Conservation (phyloP, 495 filamentous ascomycete genomes). For the Penicillium paxilli region DNA sequence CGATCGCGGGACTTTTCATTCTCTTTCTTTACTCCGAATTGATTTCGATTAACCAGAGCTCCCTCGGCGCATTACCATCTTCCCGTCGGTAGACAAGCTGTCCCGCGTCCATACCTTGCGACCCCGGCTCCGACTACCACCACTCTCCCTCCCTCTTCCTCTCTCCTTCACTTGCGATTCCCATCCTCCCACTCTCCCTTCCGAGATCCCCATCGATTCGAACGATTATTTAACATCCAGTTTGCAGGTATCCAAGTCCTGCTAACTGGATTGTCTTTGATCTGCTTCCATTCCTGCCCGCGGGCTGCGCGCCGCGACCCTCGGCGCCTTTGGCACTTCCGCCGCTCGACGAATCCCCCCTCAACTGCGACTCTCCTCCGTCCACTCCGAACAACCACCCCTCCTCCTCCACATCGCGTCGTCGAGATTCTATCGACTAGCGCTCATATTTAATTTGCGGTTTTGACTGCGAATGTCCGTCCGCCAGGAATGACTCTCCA, state of each 20-base stretch:
- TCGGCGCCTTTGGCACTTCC: slow-evolving; percentile 40
- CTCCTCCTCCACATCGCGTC: slow-evolving; percentile 17
- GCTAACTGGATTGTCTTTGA: slow-evolving; percentile 21
- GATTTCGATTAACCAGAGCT: neutral
- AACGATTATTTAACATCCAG: slow-evolving; percentile 18
- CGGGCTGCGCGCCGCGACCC: slow-evolving; percentile 37
- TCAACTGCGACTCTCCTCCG: slow-evolving; percentile 36
- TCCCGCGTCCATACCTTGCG: slow-evolving; percentile 26
- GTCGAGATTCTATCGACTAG: slow-evolving; percentile 22
- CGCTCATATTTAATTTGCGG: slow-evolving; percentile 22
- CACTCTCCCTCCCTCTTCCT: slow-evolving; percentile 17
- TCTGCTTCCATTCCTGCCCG: slow-evolving; percentile 21
- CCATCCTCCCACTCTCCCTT: slow-evolving; percentile 14
- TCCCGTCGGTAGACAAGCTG: slow-evolving; percentile 14
- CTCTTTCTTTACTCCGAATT: neutral
- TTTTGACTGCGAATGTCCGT: slow-evolving; percentile 28
- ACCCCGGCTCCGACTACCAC: slow-evolving; percentile 12
- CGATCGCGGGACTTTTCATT: slow-evolving; percentile 2
- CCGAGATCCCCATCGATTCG: slow-evolving; percentile 20
- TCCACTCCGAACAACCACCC: slow-evolving; percentile 14
- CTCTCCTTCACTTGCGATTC: slow-evolving; percentile 21
- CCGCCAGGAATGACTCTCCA: slow-evolving; percentile 48
- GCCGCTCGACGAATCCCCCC: slow-evolving; percentile 34
- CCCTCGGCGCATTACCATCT: slow-evolving; percentile 1
- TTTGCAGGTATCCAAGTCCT: slow-evolving; percentile 22